Evolutionary conservation across 345 rosid species (phyloP), one percentile per base, ranked within the genome.

Genomic region (Turritis glabra): DNA sequence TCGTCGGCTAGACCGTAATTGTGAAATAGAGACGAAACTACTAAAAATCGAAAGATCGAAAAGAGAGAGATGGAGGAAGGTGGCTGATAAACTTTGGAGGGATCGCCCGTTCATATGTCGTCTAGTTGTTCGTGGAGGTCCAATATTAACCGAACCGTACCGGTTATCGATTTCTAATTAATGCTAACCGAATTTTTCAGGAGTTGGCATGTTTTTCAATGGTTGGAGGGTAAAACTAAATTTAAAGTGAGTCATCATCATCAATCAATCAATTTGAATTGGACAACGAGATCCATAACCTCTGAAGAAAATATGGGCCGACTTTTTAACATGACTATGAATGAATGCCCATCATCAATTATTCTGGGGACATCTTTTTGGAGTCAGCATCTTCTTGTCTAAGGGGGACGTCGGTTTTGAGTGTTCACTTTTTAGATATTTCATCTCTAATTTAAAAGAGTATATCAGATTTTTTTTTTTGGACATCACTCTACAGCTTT

Each of bases 81-180:
- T 27, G 54, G 15, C 1, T 38, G n/a, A 40, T 14, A 50, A 73
- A 26, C 82, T 76, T 84, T 70, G 86, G 78, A 73, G 71, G 48
- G 14, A 57, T 74, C 84, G 84, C 72, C 19, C 69, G 23, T 53
- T 69, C 62, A 27, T 27, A 14, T 29, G 15, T 12, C 15, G 15
- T 12, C 15, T 51, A 15, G 10, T 61, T 50, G 53, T 35, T 18
- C 40, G 25, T 51, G 13, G 15, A 18, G 41, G 8, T 56, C 3
- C 8, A 2, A 0, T 8, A 1, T 2, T 15, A 64, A 73, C 77
- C 71, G 77, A 71, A n/a, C 10, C 19, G 23, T 13, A 11, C 70
- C 71, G 69, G 62, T 51, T 37, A 5, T 0, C 5, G 27, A 11
- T 0, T 37, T 37, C 11, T 3, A 11, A 37, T 11, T 37, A 1